Conservation (phyloP, 371 early-diverging fungal species). For the Mucor piriformis region DNA sequence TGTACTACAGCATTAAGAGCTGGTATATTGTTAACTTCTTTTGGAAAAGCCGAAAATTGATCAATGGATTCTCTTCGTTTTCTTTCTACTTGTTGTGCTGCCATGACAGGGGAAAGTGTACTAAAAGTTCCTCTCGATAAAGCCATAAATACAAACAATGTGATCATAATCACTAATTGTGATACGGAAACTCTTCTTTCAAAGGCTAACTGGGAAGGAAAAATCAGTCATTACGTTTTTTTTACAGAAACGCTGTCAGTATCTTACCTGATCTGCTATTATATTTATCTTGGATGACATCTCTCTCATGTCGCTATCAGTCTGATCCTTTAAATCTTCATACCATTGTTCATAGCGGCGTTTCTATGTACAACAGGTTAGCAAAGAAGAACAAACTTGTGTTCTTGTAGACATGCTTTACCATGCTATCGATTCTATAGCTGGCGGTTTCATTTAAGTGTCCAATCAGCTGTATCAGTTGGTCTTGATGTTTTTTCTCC, state of each 20-base stretch:
- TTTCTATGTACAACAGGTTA: no score
- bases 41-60: conserved; percentile 4
- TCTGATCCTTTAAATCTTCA: conserved; percentile 59
- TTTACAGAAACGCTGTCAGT: no score
- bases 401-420: conserved; percentile 28
- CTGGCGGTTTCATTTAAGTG: conserved; percentile 70
- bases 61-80: conserved; percentile 39
- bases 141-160: conserved; percentile 57
- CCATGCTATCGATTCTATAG: conserved; percentile 61
- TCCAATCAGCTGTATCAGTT: conserved; percentile 58
- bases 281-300: conserved; percentile 53
- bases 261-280: conserved; percentile 63
- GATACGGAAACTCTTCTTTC: conserved; percentile 64
- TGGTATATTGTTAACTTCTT: conserved; percentile 1
- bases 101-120: conserved; percentile 49
- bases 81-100: conserved; percentile 46
- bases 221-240: no score
- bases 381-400: neutral
- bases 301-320: conserved; percentile 48
- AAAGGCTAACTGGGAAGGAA: conserved; percentile 45
- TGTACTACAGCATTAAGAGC: neutral
- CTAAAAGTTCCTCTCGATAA: conserved; percentile 50
- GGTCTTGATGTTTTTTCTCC: conserved; percentile 63
- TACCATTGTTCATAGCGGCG: conserved; percentile 61
- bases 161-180: conserved; percentile 59